A percentile compares a stretch with the other conserved stretches of the same genome.
Evolutionary conservation across 371 early-diverging fungal species (phyloP).

Genomic region (Saksenaea vasiformis): DNA sequence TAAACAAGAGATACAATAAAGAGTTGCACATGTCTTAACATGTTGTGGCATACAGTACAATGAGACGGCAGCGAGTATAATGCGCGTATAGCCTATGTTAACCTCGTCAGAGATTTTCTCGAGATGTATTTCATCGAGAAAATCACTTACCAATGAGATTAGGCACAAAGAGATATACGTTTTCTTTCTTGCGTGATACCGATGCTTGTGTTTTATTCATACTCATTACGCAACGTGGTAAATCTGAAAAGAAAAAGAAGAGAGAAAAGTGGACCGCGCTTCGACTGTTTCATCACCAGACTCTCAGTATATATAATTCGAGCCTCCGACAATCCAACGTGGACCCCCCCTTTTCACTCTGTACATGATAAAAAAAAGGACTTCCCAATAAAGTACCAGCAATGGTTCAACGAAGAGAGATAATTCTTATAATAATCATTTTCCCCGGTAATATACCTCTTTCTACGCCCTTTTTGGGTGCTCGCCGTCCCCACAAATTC

Average conservation of each 20-base stretch:
- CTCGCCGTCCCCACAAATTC: neutral
- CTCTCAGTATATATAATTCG: neutral
- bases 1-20: conserved; percentile 87
- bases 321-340: neutral
- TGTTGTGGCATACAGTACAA: conserved; percentile 74
- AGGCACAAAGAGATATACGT: conserved; percentile 87
- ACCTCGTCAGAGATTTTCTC: neutral
- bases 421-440: too few species aligned
- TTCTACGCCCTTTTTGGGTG: too few species aligned
- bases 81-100: conserved; percentile 80
- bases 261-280: conserved; percentile 1
- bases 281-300: neutral
- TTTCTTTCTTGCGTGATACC: conserved; percentile 30
- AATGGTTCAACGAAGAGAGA: too few species aligned
- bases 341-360: neutral
- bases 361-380: too few species aligned
- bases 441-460: too few species aligned
- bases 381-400: too few species aligned
- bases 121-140: conserved; percentile 5
- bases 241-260: neutral
- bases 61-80: conserved; percentile 75
- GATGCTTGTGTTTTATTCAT: neutral
- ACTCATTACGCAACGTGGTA: neutral
- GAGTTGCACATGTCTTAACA: conserved; percentile 68
- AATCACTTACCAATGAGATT: conserved; percentile 79